Conservation (phyloP, 2,329 filamentous ascomycete species). For the Fusarium papillatum region DNA sequence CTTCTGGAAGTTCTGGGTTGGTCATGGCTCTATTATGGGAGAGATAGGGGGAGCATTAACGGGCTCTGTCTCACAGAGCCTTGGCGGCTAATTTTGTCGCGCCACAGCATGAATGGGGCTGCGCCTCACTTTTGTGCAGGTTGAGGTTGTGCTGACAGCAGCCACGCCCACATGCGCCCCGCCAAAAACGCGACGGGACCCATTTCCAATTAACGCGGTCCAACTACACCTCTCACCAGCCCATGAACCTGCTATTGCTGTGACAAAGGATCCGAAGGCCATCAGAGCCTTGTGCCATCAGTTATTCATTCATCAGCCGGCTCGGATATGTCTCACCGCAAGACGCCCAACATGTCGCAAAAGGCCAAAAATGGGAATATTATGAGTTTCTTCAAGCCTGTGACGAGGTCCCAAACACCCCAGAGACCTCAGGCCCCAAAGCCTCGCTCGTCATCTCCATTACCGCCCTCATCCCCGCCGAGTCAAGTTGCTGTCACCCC, state of each 20-base stretch:
- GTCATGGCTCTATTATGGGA: neutral
- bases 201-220: slow-evolving; percentile 31
- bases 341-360: slow-evolving; percentile 38
- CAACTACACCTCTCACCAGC: slow-evolving; percentile 19
- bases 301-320: neutral
- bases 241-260: slow-evolving; percentile 10
- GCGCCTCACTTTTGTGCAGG: neutral
- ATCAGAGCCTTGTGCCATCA: slow-evolving; percentile 1
- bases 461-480: slow-evolving; percentile 42
- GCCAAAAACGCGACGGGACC: slow-evolving; percentile 26
- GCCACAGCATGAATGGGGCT: slow-evolving; percentile 29
- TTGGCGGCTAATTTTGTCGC: slow-evolving; percentile 6
- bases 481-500: slow-evolving; percentile 43
- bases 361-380: slow-evolving; percentile 49
- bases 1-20: slow-evolving; percentile 31
- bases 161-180: slow-evolving; percentile 25
- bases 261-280: neutral
- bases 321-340: neutral
- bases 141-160: neutral
- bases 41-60: slow-evolving; percentile 12
- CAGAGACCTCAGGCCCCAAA: slow-evolving; percentile 10
- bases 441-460: slow-evolving; percentile 30
- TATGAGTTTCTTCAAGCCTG: slow-evolving; percentile 55
- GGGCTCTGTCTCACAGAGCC: neutral
- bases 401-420: slow-evolving; percentile 31